Percentiles rank a stretch among this genome's conserved stretches.
These are phyloP conservation scores for Aspergillus brunneoviolaceus DNA, from an alignment of 2,329 filamentous ascomycete genomes.

Conservation along the genomic window DNA sequence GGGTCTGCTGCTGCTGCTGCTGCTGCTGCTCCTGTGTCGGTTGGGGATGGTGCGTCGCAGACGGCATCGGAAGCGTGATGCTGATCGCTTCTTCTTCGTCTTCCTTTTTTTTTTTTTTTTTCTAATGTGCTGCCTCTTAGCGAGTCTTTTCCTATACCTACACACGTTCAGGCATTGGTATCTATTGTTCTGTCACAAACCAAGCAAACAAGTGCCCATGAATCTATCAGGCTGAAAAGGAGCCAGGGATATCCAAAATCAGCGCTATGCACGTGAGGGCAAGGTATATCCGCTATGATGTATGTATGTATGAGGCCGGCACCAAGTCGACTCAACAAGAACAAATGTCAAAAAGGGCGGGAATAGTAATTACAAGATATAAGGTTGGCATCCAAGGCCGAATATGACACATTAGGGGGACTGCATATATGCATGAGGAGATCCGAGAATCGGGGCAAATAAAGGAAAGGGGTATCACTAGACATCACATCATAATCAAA, in stretches of 20 bases:
- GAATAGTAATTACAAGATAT: conserved; percentile 19
- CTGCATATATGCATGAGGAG: conserved; percentile 19
- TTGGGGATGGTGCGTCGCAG: not conserved
- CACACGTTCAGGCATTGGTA: not conserved
- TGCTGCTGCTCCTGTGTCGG: not conserved
- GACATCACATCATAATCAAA: conserved; percentile 26
- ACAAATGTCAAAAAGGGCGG: conserved; percentile 5
- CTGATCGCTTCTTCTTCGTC: not conserved
- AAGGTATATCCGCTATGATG: not conserved
- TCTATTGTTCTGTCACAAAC: not conserved
- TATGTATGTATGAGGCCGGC: conserved; percentile 17
- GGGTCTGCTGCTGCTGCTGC: not conserved
- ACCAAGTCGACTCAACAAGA: conserved; percentile 8
- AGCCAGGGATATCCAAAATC: conserved; percentile 1
- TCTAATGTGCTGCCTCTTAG: not conserved
- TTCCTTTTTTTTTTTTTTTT: too few relatives aligned
- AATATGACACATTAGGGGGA: conserved; percentile 2
- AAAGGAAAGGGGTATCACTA: conserved; percentile 28
- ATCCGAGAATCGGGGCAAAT: conserved; percentile 12
- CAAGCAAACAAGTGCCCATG: not conserved
- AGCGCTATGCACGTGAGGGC: conserved; percentile 26
- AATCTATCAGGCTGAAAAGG: conserved; percentile 20
- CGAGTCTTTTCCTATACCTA: not conserved
- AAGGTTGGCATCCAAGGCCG: not conserved
- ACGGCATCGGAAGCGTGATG: not conserved